Percentiles rank a stretch among this genome's conserved stretches.
Conservation (phyloP, 768 basidiomycete species). For the Postia placenta region DNA sequence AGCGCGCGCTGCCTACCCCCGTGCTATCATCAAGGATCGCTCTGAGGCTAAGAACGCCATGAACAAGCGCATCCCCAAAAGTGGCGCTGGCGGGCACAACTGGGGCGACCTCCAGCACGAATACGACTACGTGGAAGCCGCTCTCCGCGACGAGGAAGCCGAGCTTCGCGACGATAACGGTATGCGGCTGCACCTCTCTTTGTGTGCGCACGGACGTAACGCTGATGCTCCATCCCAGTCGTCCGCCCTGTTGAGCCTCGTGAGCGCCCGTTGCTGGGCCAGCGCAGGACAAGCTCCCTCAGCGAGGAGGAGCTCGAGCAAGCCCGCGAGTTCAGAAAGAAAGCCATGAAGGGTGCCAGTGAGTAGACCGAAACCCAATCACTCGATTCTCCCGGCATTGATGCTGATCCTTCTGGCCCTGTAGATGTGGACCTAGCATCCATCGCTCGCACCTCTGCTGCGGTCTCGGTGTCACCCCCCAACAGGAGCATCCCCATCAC, state of each 20-base stretch:
- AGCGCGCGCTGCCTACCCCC: slow-evolving; percentile 62
- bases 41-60: slow-evolving; percentile 75
- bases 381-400: not conserved
- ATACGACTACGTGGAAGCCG: slow-evolving; percentile 51
- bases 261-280: slow-evolving; percentile 6
- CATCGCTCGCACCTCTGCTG: slow-evolving; percentile 81
- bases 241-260: slow-evolving; percentile 5
- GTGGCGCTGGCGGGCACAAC: slow-evolving; percentile 77
- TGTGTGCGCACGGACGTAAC: slow-evolving; percentile 12
- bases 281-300: slow-evolving; percentile 32
- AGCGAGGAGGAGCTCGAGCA: slow-evolving; percentile 61
- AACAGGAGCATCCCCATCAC: slow-evolving; percentile 21
- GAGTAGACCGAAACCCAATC: not conserved
- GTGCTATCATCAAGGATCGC: slow-evolving; percentile 71
- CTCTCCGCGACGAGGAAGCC: slow-evolving; percentile 50
- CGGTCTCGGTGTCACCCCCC: slow-evolving; percentile 49
- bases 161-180: slow-evolving; percentile 31
- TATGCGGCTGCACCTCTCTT: slow-evolving; percentile 8
- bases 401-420: not conserved
- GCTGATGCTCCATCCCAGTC: slow-evolving; percentile 3
- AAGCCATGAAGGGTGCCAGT: slow-evolving; percentile 61
- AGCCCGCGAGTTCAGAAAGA: slow-evolving; percentile 66
- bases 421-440: slow-evolving; percentile 55
- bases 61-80: slow-evolving; percentile 66
- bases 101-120: slow-evolving; percentile 77